phyloP scores from a whole-genome alignment of 2,329 filamentous ascomycete genomes.

The Paramyrothecium roridum region DNA sequence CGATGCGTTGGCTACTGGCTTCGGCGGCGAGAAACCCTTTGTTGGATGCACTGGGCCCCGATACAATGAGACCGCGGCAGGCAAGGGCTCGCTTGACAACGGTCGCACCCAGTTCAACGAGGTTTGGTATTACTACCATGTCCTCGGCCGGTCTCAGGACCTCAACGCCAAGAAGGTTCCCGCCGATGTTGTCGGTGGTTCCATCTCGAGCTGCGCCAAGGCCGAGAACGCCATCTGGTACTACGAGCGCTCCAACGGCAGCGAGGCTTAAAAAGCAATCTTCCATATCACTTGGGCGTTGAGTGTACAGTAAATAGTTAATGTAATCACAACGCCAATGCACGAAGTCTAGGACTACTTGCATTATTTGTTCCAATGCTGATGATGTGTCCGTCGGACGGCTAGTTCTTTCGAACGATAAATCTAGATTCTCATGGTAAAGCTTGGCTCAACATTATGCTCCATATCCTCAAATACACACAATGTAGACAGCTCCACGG shows the following conservation, averaged over 20 bases:
- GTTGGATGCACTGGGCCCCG: slow-evolving; percentile 58
- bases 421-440: too few relatives aligned
- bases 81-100: slow-evolving; percentile 49
- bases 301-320: not conserved
- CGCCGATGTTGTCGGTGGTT: slow-evolving; percentile 44
- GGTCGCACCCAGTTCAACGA: slow-evolving; percentile 57
- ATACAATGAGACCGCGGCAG: slow-evolving; percentile 58
- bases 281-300: not conserved
- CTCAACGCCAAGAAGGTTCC: slow-evolving; percentile 39
- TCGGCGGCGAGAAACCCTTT: slow-evolving; percentile 52
- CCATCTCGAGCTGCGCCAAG: slow-evolving; percentile 52
- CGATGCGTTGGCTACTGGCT: slow-evolving; percentile 42
- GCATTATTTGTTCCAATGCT: not conserved
- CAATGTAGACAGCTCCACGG: too few relatives aligned
- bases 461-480: too few relatives aligned
- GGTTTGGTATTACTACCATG: slow-evolving; percentile 66
- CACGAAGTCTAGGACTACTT: not conserved
- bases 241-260: slow-evolving; percentile 41
- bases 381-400: too few relatives aligned
- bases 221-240: slow-evolving; percentile 51
- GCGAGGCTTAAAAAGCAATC: slow-evolving; percentile 13
- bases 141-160: slow-evolving; percentile 54
- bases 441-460: not conserved
- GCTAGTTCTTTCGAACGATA: too few relatives aligned
- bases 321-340: not conserved